Evolutionary conservation across 1,284 basidiomycete genomes (phyloP).

Genomic region (Ceratobasidium sp.): DNA sequence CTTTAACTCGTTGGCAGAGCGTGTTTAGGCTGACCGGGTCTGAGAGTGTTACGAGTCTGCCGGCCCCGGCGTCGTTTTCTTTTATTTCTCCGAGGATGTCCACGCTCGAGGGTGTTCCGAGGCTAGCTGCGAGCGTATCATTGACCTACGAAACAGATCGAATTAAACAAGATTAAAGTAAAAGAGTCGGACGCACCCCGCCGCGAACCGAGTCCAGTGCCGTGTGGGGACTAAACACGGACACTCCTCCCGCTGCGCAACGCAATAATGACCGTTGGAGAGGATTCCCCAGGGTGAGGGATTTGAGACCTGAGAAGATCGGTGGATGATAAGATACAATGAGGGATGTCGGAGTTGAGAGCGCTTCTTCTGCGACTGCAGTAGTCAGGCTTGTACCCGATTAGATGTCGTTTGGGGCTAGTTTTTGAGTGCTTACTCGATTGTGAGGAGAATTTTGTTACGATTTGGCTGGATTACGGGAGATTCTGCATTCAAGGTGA

Average conservation of each 20-base stretch:
- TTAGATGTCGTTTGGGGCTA: constrained; percentile 16
- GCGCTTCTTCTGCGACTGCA: constrained; percentile 79
- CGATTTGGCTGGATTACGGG: constrained; percentile 67
- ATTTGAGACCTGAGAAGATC: constrained; percentile 84
- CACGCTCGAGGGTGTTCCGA: constrained; percentile 54
- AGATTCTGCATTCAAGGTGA: constrained; percentile 66
- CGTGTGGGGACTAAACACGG: constrained; percentile 89
- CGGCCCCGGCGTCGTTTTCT: constrained; percentile 66
- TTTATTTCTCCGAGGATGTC: constrained; percentile 53
- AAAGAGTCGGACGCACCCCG: constrained; percentile 77
- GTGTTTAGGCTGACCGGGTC: constrained; percentile 67
- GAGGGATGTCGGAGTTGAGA: constrained; percentile 68
- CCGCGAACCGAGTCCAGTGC: constrained; percentile 82
- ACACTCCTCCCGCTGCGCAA: constrained; percentile 83
- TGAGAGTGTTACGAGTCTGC: constrained; percentile 71
- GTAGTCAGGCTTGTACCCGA: constrained; percentile 73
- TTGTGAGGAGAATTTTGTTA: constrained; percentile 81
- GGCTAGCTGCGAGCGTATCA: constrained; percentile 47
- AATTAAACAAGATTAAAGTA: constrained; percentile 58
- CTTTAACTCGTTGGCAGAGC: constrained; percentile 74
- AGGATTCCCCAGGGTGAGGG: constrained; percentile 80
- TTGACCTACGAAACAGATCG: constrained; percentile 37
- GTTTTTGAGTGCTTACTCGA: constrained; percentile 72
- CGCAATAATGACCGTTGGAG: constrained; percentile 83
- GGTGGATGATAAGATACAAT: constrained; percentile 92